Evolutionary conservation across 1,284 basidiomycete genomes (phyloP), one percentile per base, ranked within the genome.

Genomic region (Irpex sp.): DNA sequence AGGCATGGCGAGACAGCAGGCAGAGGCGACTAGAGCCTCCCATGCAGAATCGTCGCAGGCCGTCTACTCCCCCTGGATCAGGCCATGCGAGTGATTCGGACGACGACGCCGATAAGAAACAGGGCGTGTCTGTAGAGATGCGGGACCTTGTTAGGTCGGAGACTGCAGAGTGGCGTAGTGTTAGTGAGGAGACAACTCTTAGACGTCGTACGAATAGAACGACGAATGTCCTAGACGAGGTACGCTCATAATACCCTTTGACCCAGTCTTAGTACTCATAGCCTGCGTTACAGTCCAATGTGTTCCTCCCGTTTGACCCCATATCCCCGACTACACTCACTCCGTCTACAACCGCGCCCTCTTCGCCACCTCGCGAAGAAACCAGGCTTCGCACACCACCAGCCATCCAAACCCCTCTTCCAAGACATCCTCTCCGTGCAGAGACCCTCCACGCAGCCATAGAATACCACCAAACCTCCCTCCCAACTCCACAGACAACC

Each of bases 141-240:
- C 83, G 85, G 60, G 75, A 78, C 11, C 73, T 88, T 49, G 77
- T 79, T 31, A 64, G 72, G 1, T 76, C 72, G 59, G 85, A 86
- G 69, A 79, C 85, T 5, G 75, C 78, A 26, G 82, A 83, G 71
- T 86, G 86, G 86, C 76, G 83, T 63, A 78, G 72, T 4, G 72
- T 79, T 7, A 63, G 77, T 76, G 3, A 71, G 69, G 59, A 74
- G 66, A 63, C 71, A 11, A 63, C 58, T 13, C 72, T 80, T n/a
- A 72, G 78, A 37, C 74, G 77, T 56, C 72, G 78, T 61, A 74
- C 68, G 60, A 72, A 21, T 31, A 49, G 17, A 57, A 15, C 72
- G 15, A 67, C 63, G 4, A 70, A 70, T 59, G 71, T 75, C 8
- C 69, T 83, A 63, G 80, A 82, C 60, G 81, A 84, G 78, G 84